Conservation (phyloP, 495 filamentous ascomycete species). For the Collariella sp. region DNA sequence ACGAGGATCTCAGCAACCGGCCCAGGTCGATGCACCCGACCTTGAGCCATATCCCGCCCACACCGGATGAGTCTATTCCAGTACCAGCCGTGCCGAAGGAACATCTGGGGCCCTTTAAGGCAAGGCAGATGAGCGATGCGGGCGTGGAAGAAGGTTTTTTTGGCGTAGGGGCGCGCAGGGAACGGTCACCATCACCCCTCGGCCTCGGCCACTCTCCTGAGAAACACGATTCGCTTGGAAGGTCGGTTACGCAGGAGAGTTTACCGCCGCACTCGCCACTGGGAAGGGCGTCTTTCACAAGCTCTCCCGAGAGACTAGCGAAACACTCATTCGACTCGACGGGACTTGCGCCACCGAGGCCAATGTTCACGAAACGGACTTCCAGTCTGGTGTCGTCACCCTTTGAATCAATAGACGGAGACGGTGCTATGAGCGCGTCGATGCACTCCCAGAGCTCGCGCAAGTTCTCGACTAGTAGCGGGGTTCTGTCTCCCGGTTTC, state of each 20-base stretch:
- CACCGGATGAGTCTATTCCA: constrained; percentile 41
- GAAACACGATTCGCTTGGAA: constrained; percentile 11
- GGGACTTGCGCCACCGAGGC: constrained; percentile 35
- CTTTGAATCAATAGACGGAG: constrained; percentile 32
- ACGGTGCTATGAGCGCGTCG: constrained; percentile 32
- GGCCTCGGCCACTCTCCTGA: constrained; percentile 10
- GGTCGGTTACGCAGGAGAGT: constrained; percentile 17
- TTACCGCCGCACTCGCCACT: constrained; percentile 15
- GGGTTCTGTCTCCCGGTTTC: constrained; percentile 49
- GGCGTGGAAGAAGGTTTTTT: constrained; percentile 28
- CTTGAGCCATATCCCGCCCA: constrained; percentile 55
- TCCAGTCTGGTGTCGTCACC: constrained; percentile 42
- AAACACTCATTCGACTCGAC: constrained; percentile 35
- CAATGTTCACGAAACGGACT: constrained; percentile 39
- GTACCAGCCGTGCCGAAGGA: constrained; percentile 30
- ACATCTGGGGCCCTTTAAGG: constrained; percentile 21
- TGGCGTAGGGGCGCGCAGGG: constrained; percentile 35
- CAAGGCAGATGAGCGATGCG: constrained; percentile 21
- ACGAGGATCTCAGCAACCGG: constrained; percentile 45
- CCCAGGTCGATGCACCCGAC: constrained; percentile 67
- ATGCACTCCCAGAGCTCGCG: constrained; percentile 38
- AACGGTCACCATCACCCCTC: constrained; percentile 36
- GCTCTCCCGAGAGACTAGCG: constrained; percentile 33
- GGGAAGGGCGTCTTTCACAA: constrained; percentile 13
- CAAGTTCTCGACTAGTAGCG: constrained; percentile 60